Conservation (phyloP, 352 stramenopile species). For the Globisporangium spiculum region DNA sequence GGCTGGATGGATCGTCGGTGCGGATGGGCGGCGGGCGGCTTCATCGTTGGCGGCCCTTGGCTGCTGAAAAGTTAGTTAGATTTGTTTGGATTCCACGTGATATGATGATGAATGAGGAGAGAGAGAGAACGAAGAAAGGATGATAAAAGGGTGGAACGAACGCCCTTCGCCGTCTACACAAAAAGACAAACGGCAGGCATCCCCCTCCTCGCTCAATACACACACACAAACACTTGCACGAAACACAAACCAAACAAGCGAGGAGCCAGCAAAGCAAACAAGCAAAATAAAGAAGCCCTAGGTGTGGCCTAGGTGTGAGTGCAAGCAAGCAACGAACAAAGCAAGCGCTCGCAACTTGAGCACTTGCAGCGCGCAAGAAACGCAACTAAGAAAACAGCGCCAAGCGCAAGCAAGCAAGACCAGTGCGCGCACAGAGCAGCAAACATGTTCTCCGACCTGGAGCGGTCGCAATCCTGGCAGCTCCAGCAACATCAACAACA, state of each 20-base stretch:
- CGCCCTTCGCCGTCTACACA: conserved; percentile 7
- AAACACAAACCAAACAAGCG: neutral
- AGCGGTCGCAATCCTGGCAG: conserved; percentile 14
- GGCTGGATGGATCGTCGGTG: neutral
- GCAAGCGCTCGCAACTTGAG: neutral
- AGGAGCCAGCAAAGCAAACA: conserved; percentile 10
- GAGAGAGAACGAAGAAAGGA: neutral
- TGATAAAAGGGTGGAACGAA: conserved; percentile 11
- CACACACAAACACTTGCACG: conserved; percentile 1
- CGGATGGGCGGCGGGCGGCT: neutral
- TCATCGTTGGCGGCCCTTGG: conserved; percentile 1
- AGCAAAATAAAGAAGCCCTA: neutral
- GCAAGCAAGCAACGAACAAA: neutral
- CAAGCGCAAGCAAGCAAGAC: neutral
- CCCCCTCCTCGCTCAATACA: neutral
- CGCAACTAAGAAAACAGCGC: neutral
- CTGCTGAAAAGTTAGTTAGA: neutral
- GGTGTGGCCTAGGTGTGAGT: neutral
- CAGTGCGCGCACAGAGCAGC: neutral
- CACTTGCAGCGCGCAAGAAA: too few relatives aligned
- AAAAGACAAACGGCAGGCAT: neutral
- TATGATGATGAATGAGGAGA: neutral
- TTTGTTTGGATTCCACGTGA: conserved; percentile 8
- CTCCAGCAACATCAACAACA: conserved; percentile 8
- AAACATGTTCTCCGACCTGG: conserved; percentile 10